These are phyloP conservation scores for Spongiforma sp. DNA, from an alignment of 1,284 basidiomycete genomes.

Conservation along the genomic window DNA sequence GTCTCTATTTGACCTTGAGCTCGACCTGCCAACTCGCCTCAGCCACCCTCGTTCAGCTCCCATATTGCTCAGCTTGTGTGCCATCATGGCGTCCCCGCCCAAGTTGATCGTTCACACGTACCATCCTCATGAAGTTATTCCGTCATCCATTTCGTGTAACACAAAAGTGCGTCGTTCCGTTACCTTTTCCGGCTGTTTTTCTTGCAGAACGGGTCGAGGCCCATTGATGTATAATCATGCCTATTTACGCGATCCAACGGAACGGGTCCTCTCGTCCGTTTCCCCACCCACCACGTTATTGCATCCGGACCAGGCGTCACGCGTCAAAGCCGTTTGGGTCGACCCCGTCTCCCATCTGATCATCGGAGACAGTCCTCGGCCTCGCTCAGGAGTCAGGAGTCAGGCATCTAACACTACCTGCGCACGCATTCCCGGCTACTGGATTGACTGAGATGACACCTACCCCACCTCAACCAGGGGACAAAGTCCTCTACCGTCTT, in stretches of 20 bases:
- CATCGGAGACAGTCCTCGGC: conserved; percentile 16
- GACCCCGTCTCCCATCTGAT: conserved; percentile 28
- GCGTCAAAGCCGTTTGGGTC: conserved; percentile 30
- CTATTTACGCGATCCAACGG: conserved; percentile 10
- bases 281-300: conserved; percentile 25
- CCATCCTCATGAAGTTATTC: conserved; percentile 20
- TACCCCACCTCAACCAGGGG: conserved; percentile 33
- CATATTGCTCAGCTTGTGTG: conserved; percentile 44
- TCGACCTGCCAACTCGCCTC: conserved; percentile 47
- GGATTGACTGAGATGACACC: conserved; percentile 35
- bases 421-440: conserved; percentile 43
- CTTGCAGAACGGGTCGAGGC: too few relatives aligned
- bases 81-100: conserved; percentile 32
- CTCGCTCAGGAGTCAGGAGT: too few relatives aligned
- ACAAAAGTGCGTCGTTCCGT: conserved; percentile 18
- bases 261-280: conserved; percentile 20
- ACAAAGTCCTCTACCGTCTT: conserved; percentile 41
- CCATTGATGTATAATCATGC: neutral
- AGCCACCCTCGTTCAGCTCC: conserved; percentile 52
- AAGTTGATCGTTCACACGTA: conserved; percentile 31
- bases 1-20: conserved; percentile 43
- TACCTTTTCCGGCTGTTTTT: neutral
- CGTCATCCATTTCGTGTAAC: conserved; percentile 21
- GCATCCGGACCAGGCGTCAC: conserved; percentile 19
- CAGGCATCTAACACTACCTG: conserved; percentile 32